phyloP scores from a whole-genome alignment of 2,329 filamentous ascomycete genomes.

The Ophiostoma perfectum region DNA sequence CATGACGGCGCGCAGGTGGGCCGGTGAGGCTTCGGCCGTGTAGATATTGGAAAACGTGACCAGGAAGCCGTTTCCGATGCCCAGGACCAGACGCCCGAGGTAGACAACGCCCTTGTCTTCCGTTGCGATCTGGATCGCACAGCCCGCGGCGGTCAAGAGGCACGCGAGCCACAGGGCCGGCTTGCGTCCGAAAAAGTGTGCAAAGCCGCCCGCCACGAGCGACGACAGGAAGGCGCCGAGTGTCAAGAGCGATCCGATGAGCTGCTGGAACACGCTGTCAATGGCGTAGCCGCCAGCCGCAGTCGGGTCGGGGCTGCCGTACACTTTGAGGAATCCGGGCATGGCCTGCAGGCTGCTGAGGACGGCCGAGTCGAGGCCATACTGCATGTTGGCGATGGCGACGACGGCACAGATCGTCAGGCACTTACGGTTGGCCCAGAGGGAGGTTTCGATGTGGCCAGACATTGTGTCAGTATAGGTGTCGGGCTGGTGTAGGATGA shows the following conservation, averaged over 20 bases:
- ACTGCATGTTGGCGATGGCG: slow-evolving; percentile 47
- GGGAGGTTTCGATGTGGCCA: slow-evolving; percentile 22
- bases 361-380: slow-evolving; percentile 45
- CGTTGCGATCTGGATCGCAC: slow-evolving; percentile 41
- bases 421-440: slow-evolving; percentile 36
- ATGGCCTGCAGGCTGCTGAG: slow-evolving; percentile 45
- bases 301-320: slow-evolving; percentile 42
- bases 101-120: slow-evolving; percentile 40
- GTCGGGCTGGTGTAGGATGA: no score
- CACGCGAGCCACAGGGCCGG: slow-evolving; percentile 45
- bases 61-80: slow-evolving; percentile 41
- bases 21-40: slow-evolving; percentile 44
- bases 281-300: slow-evolving; percentile 38
- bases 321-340: slow-evolving; percentile 48
- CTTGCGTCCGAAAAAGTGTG: slow-evolving; percentile 43
- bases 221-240: slow-evolving; percentile 47
- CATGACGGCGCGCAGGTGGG: slow-evolving; percentile 33
- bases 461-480: neutral
- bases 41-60: slow-evolving; percentile 45
- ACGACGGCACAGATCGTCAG: slow-evolving; percentile 43
- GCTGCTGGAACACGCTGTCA: slow-evolving; percentile 45
- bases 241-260: slow-evolving; percentile 48
- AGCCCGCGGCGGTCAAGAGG: slow-evolving; percentile 40
- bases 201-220: slow-evolving; percentile 43
- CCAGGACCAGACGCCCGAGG: slow-evolving; percentile 42